Conservation (phyloP, 495 filamentous ascomycete genomes). For the Podospora anserina region DNA sequence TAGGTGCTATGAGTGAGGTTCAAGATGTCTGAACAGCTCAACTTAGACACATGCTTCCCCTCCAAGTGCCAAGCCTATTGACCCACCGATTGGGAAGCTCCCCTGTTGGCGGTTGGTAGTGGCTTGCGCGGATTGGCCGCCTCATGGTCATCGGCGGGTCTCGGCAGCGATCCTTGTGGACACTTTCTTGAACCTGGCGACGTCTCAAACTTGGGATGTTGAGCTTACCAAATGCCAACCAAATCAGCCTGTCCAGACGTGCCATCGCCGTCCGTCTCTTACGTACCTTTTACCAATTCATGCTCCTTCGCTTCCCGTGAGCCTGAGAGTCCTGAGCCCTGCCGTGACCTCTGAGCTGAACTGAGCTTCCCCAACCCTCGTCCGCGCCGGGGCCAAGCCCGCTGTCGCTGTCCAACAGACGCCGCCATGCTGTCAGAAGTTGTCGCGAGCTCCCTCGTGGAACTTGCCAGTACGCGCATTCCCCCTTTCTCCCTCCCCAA, state of each 20-base stretch:
- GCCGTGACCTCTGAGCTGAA: neutral
- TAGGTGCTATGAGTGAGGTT: neutral
- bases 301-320: slow-evolving; percentile 13
- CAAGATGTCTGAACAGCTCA: neutral
- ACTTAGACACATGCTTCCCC: neutral
- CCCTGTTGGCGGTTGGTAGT: slow-evolving; percentile 6
- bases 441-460: slow-evolving; percentile 38
- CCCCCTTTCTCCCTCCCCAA: neutral
- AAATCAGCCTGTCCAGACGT: neutral
- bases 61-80: slow-evolving; percentile 9
- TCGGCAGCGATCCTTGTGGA: slow-evolving; percentile 1
- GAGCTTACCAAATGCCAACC: slow-evolving; percentile 12
- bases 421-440: slow-evolving; percentile 32
- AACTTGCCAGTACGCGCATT: slow-evolving; percentile 41
- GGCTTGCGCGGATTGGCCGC: slow-evolving; percentile 15
- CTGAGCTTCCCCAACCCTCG: slow-evolving; percentile 5
- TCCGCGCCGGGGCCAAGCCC: slow-evolving; percentile 15
- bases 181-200: slow-evolving; percentile 24
- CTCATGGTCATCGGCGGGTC: neutral
- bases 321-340: slow-evolving; percentile 13
- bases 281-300: slow-evolving; percentile 18
- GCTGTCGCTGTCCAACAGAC: neutral
- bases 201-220: slow-evolving; percentile 13
- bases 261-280: slow-evolving; percentile 8
- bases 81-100: neutral